Conservation (phyloP, 2,329 filamentous ascomycete species). For the Fusarium sp. region DNA sequence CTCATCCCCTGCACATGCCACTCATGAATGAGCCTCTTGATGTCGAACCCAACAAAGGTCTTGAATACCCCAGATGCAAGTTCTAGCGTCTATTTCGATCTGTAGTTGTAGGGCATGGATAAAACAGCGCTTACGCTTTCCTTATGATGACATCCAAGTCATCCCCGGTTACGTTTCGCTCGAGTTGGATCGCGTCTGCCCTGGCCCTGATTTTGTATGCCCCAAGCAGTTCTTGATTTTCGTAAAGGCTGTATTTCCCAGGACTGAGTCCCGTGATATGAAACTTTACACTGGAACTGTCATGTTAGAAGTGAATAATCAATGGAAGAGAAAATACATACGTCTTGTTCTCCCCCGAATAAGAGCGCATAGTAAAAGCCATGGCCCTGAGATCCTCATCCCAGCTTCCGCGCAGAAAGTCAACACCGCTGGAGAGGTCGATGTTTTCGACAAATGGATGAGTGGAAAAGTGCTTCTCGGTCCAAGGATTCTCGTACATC, state of each 20-base stretch:
- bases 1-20: too few species aligned
- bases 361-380: background rate
- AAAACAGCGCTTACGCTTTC: background rate
- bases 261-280: background rate
- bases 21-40: too few species aligned
- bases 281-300: background rate
- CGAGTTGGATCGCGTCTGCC: background rate
- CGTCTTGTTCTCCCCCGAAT: background rate
- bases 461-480: background rate
- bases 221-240: background rate
- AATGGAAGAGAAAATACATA: background rate
- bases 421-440: background rate
- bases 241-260: background rate
- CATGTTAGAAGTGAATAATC: background rate
- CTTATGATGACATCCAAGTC: background rate
- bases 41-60: background rate
- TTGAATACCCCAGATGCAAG: too few species aligned
- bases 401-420: background rate
- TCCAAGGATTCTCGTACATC: background rate
- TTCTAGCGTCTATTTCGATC: too few species aligned
- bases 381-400: background rate
- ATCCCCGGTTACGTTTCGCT: background rate
- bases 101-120: too few species aligned
- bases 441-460: background rate
- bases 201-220: background rate